Evolutionary conservation across 2,329 filamentous ascomycete genomes (phyloP), one percentile per base, ranked within the genome.

Genomic region (Neurospora crassa): DNA sequence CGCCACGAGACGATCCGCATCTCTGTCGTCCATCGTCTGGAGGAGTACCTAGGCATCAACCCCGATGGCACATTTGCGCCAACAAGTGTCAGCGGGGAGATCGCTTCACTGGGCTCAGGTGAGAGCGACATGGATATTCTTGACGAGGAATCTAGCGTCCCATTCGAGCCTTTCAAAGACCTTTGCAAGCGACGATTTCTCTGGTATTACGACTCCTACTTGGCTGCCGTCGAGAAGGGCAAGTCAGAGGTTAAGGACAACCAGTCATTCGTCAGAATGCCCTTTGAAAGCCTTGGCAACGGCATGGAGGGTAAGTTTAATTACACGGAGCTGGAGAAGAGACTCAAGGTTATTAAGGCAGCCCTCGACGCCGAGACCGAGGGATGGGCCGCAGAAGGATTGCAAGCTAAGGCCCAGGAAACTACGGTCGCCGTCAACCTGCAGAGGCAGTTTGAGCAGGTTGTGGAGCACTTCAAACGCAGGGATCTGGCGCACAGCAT

Each of bases 171-270:
- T 0, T 98, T 98, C 82, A 91, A 90, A 75, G 95, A 98, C 77
- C 84, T 97, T 5, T 92, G 91, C 85, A 98, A 98, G 81, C 90
- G 92, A 45, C 89, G 94, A 1, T 97, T 98, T 78, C 83, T 98
- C 16, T 98, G 96, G 96, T 98, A 98, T 81, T 97, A 92, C 79
- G 92, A 96, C 75, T 92, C 92, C 3, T 98, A 98, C 78, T 83
- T 96, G 29, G 83, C 86, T 3, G 87, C 91, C 1, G 90, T 97
- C 69, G 85, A 89, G 45, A 86, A 89, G 72, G 91, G 90, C 40
- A 87, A 85, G 76, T 80, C 83, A 37, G 88, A 92, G 75, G 87
- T 90, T 70, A 86, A 87, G 73, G 88, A 91, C 72, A 87, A 88
- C 2, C 82, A 88, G 45, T 73, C 79, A 0, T 98, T 99, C 77